Evolutionary conservation across 1,139 yeast species (phyloP).

Genomic region (Hyphopichia khmerensis): DNA sequence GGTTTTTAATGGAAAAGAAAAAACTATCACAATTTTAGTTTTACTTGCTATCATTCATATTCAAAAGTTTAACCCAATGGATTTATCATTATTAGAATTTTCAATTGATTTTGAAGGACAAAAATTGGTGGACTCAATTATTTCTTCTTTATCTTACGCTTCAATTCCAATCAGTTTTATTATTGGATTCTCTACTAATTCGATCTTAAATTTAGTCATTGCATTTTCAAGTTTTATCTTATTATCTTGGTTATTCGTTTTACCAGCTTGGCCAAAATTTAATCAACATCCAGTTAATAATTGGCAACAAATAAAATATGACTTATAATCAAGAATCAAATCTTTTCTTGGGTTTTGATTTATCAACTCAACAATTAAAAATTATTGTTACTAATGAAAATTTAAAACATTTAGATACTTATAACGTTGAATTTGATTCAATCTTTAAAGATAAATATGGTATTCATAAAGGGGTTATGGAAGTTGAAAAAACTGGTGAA

Average conservation of each 20-base stretch:
- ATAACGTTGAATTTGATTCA: slow-evolving; percentile 68
- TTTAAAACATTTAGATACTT: slow-evolving; percentile 55
- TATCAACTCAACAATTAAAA: slow-evolving; percentile 88
- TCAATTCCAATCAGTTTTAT: slow-evolving; percentile 35
- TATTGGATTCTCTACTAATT: slow-evolving; percentile 45
- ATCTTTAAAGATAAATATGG: slow-evolving; percentile 56
- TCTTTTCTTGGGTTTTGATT: slow-evolving; percentile 71
- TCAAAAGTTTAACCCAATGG: background rate
- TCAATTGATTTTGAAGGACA: slow-evolving; percentile 68
- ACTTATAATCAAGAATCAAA: slow-evolving; percentile 16
- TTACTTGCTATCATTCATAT: background rate
- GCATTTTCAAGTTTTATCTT: slow-evolving; percentile 36
- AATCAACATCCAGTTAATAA: slow-evolving; percentile 39
- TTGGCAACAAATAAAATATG: slow-evolving; percentile 37
- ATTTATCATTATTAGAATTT: slow-evolving; percentile 35
- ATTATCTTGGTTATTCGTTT: slow-evolving; percentile 35
- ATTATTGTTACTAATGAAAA: slow-evolving; percentile 61
- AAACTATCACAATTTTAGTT: background rate
- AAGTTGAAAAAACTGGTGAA: slow-evolving; percentile 51
- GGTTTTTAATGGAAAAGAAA: background rate
- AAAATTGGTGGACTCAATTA: slow-evolving; percentile 31
- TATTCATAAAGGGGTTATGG: slow-evolving; percentile 69
- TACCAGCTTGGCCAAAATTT: slow-evolving; percentile 59
- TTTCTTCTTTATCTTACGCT: slow-evolving; percentile 18
- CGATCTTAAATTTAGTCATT: slow-evolving; percentile 33